phyloP scores from a whole-genome alignment of 371 early-diverging fungal genomes.

The Amoeboaphelidium occidentale region DNA sequence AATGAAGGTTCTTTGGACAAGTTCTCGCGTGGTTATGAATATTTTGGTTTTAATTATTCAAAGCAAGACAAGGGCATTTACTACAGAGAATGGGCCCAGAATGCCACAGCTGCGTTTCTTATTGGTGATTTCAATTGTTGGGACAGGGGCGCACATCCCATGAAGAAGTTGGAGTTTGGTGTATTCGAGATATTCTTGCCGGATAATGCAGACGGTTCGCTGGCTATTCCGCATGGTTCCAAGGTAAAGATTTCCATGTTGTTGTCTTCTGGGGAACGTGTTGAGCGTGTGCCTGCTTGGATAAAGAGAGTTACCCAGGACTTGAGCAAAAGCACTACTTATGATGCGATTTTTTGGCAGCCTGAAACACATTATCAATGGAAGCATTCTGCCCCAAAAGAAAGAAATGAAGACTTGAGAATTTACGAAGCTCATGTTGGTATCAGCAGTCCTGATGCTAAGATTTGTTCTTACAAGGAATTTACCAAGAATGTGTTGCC shows the following conservation, averaged over 20 bases:
- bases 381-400: constrained; percentile 34
- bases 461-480: constrained; percentile 57
- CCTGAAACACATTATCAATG: constrained; percentile 39
- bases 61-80: constrained; percentile 24
- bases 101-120: constrained; percentile 18
- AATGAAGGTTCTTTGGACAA: constrained; percentile 48
- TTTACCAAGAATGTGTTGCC: constrained; percentile 68
- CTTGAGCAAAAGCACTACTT: constrained; percentile 40
- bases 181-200: constrained; percentile 45
- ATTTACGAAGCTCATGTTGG: constrained; percentile 88
- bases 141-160: constrained; percentile 41
- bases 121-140: constrained; percentile 29
- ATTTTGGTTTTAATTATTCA: constrained; percentile 41
- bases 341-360: constrained; percentile 78
- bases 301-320: constrained; percentile 64
- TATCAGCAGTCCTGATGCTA: constrained; percentile 56
- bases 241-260: constrained; percentile 70
- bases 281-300: constrained; percentile 78
- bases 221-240: constrained; percentile 52
- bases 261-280: constrained; percentile 39
- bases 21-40: constrained; percentile 51
- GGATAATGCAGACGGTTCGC: constrained; percentile 16
- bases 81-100: constrained; percentile 89
- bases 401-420: constrained; percentile 31
- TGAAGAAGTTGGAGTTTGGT: constrained; percentile 51